Evolutionary conservation across 192 early-diverging fungal species (phyloP).

Genomic region (Podila epigama): DNA sequence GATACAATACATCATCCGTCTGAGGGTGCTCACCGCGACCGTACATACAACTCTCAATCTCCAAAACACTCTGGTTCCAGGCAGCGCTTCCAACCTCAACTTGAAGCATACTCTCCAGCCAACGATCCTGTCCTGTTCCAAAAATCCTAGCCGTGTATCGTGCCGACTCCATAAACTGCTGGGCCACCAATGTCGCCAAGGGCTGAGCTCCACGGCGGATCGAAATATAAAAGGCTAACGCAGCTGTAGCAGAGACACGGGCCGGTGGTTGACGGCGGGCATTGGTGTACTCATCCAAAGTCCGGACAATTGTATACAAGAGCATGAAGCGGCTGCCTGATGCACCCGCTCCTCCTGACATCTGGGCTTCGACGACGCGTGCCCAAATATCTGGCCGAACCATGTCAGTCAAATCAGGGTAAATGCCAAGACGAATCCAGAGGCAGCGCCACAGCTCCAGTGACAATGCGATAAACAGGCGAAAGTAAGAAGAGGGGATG

Average conservation of each 20-base stretch:
- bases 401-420: slow-evolving; percentile 47
- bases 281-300: slow-evolving; percentile 46
- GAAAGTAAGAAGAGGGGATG: slow-evolving; percentile 40
- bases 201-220: slow-evolving; percentile 35
- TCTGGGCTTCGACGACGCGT: slow-evolving; percentile 38
- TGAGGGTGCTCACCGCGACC: slow-evolving; percentile 41
- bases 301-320: slow-evolving; percentile 40
- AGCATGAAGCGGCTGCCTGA: slow-evolving; percentile 44
- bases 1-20: slow-evolving; percentile 32
- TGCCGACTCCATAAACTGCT: slow-evolving; percentile 49
- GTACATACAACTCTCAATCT: slow-evolving; percentile 46
- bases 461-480: slow-evolving; percentile 27
- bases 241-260: slow-evolving; percentile 45
- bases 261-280: slow-evolving; percentile 46
- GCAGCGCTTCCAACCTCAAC: slow-evolving; percentile 43
- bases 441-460: slow-evolving; percentile 46
- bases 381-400: slow-evolving; percentile 50
- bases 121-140: slow-evolving; percentile 31
- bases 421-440: slow-evolving; percentile 44
- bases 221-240: slow-evolving; percentile 40
- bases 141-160: slow-evolving; percentile 45
- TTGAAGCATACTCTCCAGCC: slow-evolving; percentile 48
- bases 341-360: slow-evolving; percentile 38
- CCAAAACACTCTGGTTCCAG: slow-evolving; percentile 34
- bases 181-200: slow-evolving; percentile 36